These are phyloP conservation scores for Botryosphaeria agaves DNA, from an alignment of 2,329 filamentous ascomycete genomes.

Conservation along the genomic window DNA sequence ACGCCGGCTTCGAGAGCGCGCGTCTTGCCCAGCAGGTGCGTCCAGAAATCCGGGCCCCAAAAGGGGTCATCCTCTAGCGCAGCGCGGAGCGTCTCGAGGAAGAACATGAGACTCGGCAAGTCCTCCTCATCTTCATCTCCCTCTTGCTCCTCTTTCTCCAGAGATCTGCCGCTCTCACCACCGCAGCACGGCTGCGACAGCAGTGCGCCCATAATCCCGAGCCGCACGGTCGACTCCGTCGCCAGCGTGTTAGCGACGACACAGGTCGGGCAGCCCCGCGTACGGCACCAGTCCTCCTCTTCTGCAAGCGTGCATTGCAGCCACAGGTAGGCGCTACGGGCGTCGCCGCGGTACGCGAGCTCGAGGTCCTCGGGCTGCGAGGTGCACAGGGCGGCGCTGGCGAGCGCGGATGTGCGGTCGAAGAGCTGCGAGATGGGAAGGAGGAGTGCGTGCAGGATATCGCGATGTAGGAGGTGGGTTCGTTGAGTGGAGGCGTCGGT, in stretches of 20 bases:
- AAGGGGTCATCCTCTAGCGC: constrained; percentile 24
- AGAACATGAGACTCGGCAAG: constrained; percentile 19
- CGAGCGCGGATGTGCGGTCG: constrained; percentile 34
- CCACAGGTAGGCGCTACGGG: constrained; percentile 39
- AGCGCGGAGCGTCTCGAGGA: constrained; percentile 23
- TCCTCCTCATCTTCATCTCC: too few relatives aligned
- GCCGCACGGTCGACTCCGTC: constrained; percentile 28
- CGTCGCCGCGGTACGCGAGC: constrained; percentile 37
- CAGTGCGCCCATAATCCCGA: constrained; percentile 29
- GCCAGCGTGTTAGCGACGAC: constrained; percentile 24
- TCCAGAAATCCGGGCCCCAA: constrained; percentile 25
- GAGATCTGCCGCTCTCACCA: too few relatives aligned
- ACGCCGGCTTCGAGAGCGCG: constrained; percentile 23
- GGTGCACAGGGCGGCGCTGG: constrained; percentile 30
- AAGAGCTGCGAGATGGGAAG: constrained; percentile 40
- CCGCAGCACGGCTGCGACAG: too few relatives aligned
- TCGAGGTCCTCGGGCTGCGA: constrained; percentile 34
- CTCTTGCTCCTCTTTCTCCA: constrained; percentile 1
- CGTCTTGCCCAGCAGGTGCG: constrained; percentile 25
- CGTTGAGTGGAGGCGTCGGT: constrained; percentile 15
- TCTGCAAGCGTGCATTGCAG: constrained; percentile 40
- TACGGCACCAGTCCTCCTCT: constrained; percentile 39
- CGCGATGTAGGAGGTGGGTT: constrained; percentile 35
- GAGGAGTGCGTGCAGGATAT: constrained; percentile 40
- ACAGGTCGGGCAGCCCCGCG: constrained; percentile 36